These are phyloP conservation scores for Fonsecaea multimorphosa DNA, from an alignment of 2,329 filamentous ascomycete genomes.

Conservation along the genomic window DNA sequence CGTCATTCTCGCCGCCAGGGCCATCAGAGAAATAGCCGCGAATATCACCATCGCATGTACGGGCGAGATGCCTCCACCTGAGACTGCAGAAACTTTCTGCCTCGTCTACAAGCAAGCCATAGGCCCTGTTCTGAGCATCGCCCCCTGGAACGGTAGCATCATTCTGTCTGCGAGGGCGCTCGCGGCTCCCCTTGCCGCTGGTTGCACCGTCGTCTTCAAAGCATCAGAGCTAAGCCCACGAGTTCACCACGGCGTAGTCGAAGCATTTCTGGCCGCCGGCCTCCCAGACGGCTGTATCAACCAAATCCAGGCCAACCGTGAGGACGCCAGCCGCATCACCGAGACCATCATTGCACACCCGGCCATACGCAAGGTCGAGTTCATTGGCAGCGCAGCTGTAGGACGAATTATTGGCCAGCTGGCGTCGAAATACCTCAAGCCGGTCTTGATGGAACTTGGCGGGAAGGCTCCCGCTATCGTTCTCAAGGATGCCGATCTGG, in stretches of 20 bases:
- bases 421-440: conserved; percentile 79
- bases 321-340: conserved; percentile 70
- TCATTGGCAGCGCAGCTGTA: conserved; percentile 76
- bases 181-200: conserved; percentile 49
- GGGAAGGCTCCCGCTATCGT: conserved; percentile 83
- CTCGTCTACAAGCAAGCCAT: conserved; percentile 46
- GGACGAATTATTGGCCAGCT: conserved; percentile 73
- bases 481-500: conserved; percentile 77
- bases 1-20: conserved; percentile 7
- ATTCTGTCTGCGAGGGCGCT: conserved; percentile 16
- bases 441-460: conserved; percentile 88
- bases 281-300: conserved; percentile 77
- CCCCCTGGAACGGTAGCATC: conserved; percentile 29
- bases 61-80: conserved; percentile 40
- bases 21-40: conserved; percentile 24
- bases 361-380: conserved; percentile 74
- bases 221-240: conserved; percentile 70
- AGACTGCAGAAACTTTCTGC: conserved; percentile 36
- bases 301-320: conserved; percentile 65
- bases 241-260: conserved; percentile 66
- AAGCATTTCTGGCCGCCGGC: conserved; percentile 73
- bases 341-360: conserved; percentile 70
- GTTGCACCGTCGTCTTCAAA: conserved; percentile 78
- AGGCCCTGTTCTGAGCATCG: conserved; percentile 25
- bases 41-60: conserved; percentile 11